Evolutionary conservation across 2,329 filamentous ascomycete species (phyloP), one percentile per base, ranked within the genome.

Genomic region (Pseudogymnoascus sp.): DNA sequence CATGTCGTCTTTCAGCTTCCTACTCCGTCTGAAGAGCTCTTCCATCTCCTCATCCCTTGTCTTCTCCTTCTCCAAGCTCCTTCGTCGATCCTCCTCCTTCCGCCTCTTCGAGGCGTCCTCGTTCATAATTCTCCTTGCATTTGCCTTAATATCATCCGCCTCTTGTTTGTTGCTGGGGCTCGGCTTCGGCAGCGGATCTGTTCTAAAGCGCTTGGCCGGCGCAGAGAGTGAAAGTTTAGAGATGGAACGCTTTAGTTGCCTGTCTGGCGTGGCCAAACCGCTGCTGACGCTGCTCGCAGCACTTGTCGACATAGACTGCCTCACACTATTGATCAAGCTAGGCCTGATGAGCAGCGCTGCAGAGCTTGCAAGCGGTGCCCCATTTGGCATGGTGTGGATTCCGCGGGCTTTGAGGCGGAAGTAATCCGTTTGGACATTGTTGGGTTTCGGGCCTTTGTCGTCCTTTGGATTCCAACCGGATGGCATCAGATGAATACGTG

Each of bases 401-500:
- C 73, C 73, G 47, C 73, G 67, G 10, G 73, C 73, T 66, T 74
- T 74, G 12, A 74, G 64, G 18, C 73, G 69, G 61, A 74, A 74
- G 62, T 74, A 74, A 63, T 74, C 72, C 3, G 72, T 73, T 38
- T 72, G 66, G 5, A 74, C 72, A 4, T 72, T 72, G 62, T 70
- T 74, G 6, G 67, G 50, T 59, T 70, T 60, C 23, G 59, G 38
- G 33, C 38, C 50, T 21, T 56, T 56, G 50, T 56, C 28, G 28
- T 56, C 50, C 28, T 56, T 56, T 56, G 50, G 50, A 33, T 56
- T 56, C 50, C 50, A 56, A 18, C 50, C 50, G 11, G 50, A 35
- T 56, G 50, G 50, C 50, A 56, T 56, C 11, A 56, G 28, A 33
- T 56, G 50, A 35, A 56, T 33, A 4, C 50, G 50, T 12, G 50